A percentile compares a stretch with the other conserved stretches of the same genome.
Conservation (phyloP, 1,139 yeast genomes). For the Lodderomyces metapsilosis region DNA sequence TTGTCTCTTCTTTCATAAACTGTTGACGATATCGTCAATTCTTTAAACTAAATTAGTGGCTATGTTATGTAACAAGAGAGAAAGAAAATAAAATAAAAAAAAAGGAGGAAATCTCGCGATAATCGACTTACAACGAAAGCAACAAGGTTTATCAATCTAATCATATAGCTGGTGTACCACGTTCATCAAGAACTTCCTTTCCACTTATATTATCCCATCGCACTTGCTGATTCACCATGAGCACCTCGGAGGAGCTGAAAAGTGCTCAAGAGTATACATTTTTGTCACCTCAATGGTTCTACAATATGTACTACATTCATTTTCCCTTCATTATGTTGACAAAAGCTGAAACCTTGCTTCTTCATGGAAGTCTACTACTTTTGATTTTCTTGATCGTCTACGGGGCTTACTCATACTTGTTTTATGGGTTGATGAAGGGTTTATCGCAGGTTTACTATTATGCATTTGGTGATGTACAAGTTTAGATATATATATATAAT, state of each 20-base stretch:
- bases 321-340: constrained; percentile 44
- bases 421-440: constrained; percentile 29
- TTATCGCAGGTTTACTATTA: constrained; percentile 36
- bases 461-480: constrained; percentile 25
- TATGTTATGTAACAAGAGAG: background rate
- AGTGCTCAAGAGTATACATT: background rate
- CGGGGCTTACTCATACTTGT: constrained; percentile 38
- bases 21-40: too few relatives aligned
- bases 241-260: background rate
- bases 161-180: too few relatives aligned
- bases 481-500: background rate
- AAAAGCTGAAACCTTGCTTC: constrained; percentile 28
- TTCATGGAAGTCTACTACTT: constrained; percentile 31
- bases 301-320: constrained; percentile 34
- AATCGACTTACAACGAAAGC: background rate
- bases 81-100: background rate
- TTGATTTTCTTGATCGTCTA: constrained; percentile 34
- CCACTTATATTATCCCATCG: background rate
- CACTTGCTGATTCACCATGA: background rate
- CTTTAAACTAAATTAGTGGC: background rate
- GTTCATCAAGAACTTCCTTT: background rate
- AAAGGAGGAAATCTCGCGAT: background rate
- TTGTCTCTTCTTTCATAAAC: too few relatives aligned
- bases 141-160: background rate
- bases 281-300: constrained; percentile 15